Base-by-base conservation (phyloP, 495 filamentous ascomycete species). In the Penicillium turbatum region DNA sequence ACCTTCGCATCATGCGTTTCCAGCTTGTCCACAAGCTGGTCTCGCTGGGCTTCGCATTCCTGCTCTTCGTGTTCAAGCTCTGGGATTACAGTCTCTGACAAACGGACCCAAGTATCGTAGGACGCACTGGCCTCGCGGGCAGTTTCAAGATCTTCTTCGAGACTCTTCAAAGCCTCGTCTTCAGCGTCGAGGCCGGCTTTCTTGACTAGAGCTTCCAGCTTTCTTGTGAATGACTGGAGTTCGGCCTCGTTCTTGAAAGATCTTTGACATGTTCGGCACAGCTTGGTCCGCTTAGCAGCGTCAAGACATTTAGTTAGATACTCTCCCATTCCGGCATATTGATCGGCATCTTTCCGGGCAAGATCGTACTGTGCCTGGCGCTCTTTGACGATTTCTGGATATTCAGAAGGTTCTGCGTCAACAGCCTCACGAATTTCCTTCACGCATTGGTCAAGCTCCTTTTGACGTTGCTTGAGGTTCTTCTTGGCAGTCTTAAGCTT, bases 1-100 rank as follows among this genome's bases (percentile, higher is more conserved):
- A 96, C 85, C 32, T 74, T 64, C 10, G 75, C 79, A 60, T 96
- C 92, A 56, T 90, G 81, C 19, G 83, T 74, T 59, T 97, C 90
- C 7, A 93, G 71, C 40, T 83, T 75, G 29, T 74, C 75, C 44
- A 91, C 69, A 39, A 92, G 72, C 32, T 68, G 64, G 35, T 80
- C 81, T 37, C 81, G 82, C 59, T 85, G 78, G 9, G 61, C 62
- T 59, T 79, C 74, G 43, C 78, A 67, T 9, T 75, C 67, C 31
- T 75, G 68, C 16, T 87, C 74, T 42, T 92, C 86, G 26, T 80
- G 76, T 51, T 82, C 74, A 4, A 91, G 57, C 0, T 74, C 71
- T 2, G 88, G 92, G 29, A 97, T 80, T 59, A 96, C 90, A 3
- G 70, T 78, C 48, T 81, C 69, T 24, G 77, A 77, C 17, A 96